Evolutionary conservation across 78 protist species (phyloP).

Genomic region (Monosiga brevicollis): DNA sequence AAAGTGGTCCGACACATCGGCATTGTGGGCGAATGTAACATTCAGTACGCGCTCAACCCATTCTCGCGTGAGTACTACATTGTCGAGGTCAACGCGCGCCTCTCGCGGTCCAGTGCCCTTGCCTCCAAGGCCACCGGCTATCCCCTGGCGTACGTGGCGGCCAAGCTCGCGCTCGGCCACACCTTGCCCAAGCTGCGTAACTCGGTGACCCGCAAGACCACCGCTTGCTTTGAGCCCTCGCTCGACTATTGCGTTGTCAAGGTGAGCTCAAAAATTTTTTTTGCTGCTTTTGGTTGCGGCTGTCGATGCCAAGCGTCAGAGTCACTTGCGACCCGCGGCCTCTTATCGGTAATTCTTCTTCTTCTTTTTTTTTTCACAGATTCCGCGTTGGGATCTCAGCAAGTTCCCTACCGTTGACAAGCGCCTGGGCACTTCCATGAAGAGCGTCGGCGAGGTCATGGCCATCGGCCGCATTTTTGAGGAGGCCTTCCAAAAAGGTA

Average conservation of each 20-base stretch:
- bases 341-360: too few species aligned
- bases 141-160: constrained; percentile 92
- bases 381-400: constrained; percentile 55
- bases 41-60: constrained; percentile 94
- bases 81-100: constrained; percentile 92
- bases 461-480: constrained; percentile 90
- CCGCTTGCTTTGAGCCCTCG: constrained; percentile 92
- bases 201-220: constrained; percentile 76
- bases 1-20: constrained; percentile 89
- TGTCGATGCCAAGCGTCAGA: too few species aligned
- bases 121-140: constrained; percentile 97
- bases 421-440: constrained; percentile 75
- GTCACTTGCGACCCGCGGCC: too few species aligned
- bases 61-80: constrained; percentile 61
- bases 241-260: constrained; percentile 92
- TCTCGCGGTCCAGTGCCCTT: constrained; percentile 86
- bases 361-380: background rate
- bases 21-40: constrained; percentile 96
- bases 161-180: constrained; percentile 76
- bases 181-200: constrained; percentile 33
- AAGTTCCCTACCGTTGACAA: constrained; percentile 65
- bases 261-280: background rate
- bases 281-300: background rate
- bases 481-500: constrained; percentile 84
- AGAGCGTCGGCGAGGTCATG: constrained; percentile 96